Conservation (phyloP, 805 yeast genomes). For the Candida silvicultrix region DNA sequence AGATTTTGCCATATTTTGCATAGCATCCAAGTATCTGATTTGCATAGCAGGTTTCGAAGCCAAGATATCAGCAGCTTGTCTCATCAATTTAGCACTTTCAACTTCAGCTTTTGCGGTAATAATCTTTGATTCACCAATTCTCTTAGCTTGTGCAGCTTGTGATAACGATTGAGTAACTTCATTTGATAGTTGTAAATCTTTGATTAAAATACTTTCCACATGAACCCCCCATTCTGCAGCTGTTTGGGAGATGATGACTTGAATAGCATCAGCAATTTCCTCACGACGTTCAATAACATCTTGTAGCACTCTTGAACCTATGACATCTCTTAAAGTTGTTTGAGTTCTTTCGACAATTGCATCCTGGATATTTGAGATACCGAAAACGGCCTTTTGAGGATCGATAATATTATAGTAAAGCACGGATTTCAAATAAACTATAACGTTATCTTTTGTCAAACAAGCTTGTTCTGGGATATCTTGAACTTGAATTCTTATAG, state of each 20-base stretch:
- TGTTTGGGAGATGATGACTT: constrained; percentile 51
- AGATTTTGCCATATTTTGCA: constrained; percentile 62
- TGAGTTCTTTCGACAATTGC: constrained; percentile 65
- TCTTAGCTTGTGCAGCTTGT: constrained; percentile 69
- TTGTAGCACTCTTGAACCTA: constrained; percentile 59
- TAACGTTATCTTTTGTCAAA: constrained; percentile 66
- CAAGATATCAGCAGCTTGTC: constrained; percentile 72
- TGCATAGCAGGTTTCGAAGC: constrained; percentile 76
- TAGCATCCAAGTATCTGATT: constrained; percentile 72
- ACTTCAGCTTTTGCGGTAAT: constrained; percentile 73
- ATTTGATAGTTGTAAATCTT: constrained; percentile 51
- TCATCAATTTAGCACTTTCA: constrained; percentile 68
- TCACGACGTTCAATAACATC: constrained; percentile 71
- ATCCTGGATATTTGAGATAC: constrained; percentile 44
- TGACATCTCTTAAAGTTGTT: constrained; percentile 66
- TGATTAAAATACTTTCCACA: constrained; percentile 61
- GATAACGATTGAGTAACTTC: constrained; percentile 56
- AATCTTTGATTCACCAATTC: constrained; percentile 73
- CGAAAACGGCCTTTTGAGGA: constrained; percentile 60
- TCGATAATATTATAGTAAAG: constrained; percentile 60
- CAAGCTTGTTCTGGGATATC: constrained; percentile 65
- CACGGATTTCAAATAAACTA: constrained; percentile 56
- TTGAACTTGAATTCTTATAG: constrained; percentile 50
- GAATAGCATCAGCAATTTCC: constrained; percentile 61
- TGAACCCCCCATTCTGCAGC: constrained; percentile 68